phyloP scores from a whole-genome alignment of 306 rosid species.

The Vigna trinervia region DNA sequence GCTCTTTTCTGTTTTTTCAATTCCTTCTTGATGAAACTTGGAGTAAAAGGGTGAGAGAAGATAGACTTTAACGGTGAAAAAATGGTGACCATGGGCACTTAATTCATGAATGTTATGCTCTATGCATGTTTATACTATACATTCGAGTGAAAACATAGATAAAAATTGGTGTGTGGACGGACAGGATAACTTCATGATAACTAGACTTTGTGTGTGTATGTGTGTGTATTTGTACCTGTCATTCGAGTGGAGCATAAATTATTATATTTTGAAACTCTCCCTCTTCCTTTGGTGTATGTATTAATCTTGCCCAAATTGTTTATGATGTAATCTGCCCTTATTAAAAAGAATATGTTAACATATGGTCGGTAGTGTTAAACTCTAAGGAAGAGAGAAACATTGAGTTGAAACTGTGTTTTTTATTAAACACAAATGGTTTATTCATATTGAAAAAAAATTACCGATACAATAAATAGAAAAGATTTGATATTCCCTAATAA shows the following conservation, averaged over 20 bases:
- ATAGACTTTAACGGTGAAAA: neutral
- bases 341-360: constrained; percentile 1
- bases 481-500: no score
- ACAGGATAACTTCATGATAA: neutral
- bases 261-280: constrained; percentile 1
- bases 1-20: constrained; percentile 37
- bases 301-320: constrained; percentile 24
- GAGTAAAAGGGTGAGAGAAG: constrained; percentile 3
- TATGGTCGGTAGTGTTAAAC: neutral
- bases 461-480: no score
- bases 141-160: constrained; percentile 7
- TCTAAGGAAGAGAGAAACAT: no score
- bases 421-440: no score
- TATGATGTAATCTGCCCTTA: constrained; percentile 2
- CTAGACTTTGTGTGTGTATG: neutral
- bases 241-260: neutral
- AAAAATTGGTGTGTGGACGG: constrained; percentile 11
- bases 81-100: neutral
- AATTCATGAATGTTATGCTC: constrained; percentile 28
- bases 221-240: no score
- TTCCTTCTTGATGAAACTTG: constrained; percentile 31
- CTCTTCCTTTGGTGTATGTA: neutral
- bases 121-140: constrained; percentile 11
- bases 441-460: no score
- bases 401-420: no score